A percentile compares a stretch with the other conserved stretches of the same genome.
Evolutionary conservation across 2,329 filamentous ascomycete species (phyloP).

Genomic region (Claviceps maximensis): DNA sequence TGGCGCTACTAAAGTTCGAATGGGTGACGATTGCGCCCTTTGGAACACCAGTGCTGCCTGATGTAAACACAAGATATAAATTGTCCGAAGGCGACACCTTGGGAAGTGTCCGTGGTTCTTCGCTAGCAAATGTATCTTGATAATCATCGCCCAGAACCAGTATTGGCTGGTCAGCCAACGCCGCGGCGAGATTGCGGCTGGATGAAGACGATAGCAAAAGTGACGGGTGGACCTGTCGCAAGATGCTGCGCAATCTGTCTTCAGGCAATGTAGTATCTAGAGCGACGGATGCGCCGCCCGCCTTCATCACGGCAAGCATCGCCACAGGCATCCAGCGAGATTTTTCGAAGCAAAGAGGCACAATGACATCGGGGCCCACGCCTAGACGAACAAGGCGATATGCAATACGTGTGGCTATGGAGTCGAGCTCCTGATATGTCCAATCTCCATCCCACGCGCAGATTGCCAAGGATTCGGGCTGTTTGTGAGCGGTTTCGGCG

Average conservation of each 20-base stretch:
- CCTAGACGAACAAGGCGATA: slow-evolving; percentile 7
- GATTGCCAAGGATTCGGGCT: slow-evolving; percentile 9
- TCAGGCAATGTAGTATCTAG: slow-evolving; percentile 13
- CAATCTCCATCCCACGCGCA: slow-evolving; percentile 15
- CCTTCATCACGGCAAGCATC: slow-evolving; percentile 15
- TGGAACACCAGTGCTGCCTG: slow-evolving; percentile 8
- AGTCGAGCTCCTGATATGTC: slow-evolving; percentile 12
- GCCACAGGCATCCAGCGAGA: slow-evolving; percentile 11
- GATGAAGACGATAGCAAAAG: slow-evolving; percentile 1
- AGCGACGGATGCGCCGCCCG: slow-evolving; percentile 16
- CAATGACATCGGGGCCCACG: slow-evolving; percentile 8
- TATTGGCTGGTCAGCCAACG: not conserved
- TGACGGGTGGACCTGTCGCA: slow-evolving; percentile 2
- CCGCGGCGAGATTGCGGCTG: not conserved
- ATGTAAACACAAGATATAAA: slow-evolving; percentile 8
- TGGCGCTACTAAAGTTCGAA: slow-evolving; percentile 5
- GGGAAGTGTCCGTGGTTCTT: not conserved
- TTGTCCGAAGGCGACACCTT: not conserved
- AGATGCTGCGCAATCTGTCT: slow-evolving; percentile 7
- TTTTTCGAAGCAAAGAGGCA: slow-evolving; percentile 13
- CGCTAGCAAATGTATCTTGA: not conserved
- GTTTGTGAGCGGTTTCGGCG: slow-evolving; percentile 1
- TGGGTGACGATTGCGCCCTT: slow-evolving; percentile 11
- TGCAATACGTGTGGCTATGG: slow-evolving; percentile 4
- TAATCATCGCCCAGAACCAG: not conserved